Conservation (phyloP, 2,329 filamentous ascomycete genomes). For the Hypocreales sp. region DNA sequence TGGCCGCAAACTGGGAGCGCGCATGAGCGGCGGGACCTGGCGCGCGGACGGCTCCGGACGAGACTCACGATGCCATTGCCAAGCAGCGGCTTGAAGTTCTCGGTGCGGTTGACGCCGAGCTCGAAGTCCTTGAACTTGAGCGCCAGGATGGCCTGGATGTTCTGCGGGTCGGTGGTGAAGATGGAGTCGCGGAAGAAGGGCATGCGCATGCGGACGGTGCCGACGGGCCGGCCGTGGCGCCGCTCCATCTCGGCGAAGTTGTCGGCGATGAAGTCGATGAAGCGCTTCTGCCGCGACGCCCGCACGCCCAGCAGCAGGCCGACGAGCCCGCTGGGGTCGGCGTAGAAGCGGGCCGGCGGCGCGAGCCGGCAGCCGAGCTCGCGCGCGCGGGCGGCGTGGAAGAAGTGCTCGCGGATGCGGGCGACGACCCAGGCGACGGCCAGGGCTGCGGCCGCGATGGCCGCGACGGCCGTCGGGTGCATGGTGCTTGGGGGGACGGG, state of each 20-base stretch:
- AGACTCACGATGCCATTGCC: slow-evolving; percentile 23
- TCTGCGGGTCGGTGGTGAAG: slow-evolving; percentile 10
- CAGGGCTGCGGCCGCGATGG: not conserved
- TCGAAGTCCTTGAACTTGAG: slow-evolving; percentile 12
- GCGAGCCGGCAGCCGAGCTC: slow-evolving; percentile 8
- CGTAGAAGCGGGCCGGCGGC: slow-evolving; percentile 1
- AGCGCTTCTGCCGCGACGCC: slow-evolving; percentile 5
- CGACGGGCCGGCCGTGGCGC: slow-evolving; percentile 5
- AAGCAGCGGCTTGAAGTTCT: slow-evolving; percentile 20
- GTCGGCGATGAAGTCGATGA: slow-evolving; percentile 5
- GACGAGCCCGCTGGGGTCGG: slow-evolving; percentile 7
- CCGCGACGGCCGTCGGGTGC: too few relatives aligned
- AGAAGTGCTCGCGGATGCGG: not conserved
- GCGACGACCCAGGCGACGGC: not conserved
- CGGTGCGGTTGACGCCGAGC: slow-evolving; percentile 9
- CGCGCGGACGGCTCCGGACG: too few relatives aligned
- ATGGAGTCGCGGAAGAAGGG: slow-evolving; percentile 8
- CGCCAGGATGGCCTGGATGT: slow-evolving; percentile 13
- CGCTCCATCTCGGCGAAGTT: slow-evolving; percentile 2
- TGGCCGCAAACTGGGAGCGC: slow-evolving; percentile 20
- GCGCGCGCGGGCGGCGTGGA: slow-evolving; percentile 4
- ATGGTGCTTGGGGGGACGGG: too few relatives aligned
- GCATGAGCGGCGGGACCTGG: too few relatives aligned
- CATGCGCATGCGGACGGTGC: slow-evolving; percentile 5
- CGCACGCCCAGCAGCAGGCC: slow-evolving; percentile 2